These are phyloP conservation scores for Mucor saturninus DNA, from an alignment of 371 early-diverging fungal genomes.

Conservation along the genomic window DNA sequence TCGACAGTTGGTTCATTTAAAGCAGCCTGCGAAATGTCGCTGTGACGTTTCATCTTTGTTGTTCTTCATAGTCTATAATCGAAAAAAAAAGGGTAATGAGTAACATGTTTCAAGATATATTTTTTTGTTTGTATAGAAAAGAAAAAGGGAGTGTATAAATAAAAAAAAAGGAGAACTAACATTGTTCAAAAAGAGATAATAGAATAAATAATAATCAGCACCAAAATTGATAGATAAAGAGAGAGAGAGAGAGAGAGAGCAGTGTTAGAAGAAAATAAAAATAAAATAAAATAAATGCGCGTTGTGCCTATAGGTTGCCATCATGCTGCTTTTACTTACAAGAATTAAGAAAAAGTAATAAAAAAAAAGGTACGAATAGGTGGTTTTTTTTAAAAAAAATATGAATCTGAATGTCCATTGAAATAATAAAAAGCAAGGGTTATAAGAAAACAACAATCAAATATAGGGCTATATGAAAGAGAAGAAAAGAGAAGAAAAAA, in stretches of 20 bases:
- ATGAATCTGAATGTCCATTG: too few species aligned
- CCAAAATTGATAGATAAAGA: not conserved
- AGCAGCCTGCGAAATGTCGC: conserved; percentile 11
- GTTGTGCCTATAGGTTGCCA: too few species aligned
- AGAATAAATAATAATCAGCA: not conserved
- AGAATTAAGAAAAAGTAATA: too few species aligned
- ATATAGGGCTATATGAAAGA: too few species aligned
- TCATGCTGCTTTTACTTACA: too few species aligned
- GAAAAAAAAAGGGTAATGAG: conserved; percentile 1
- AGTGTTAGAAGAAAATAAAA: too few species aligned
- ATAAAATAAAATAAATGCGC: too few species aligned
- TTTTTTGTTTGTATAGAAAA: not conserved
- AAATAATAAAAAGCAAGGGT: too few species aligned
- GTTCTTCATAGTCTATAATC: not conserved
- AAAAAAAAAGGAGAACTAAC: conserved; percentile 10
- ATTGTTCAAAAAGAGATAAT: conserved; percentile 1
- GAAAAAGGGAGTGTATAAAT: not conserved
- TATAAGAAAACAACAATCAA: too few species aligned
- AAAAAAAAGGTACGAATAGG: too few species aligned
- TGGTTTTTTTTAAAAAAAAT: too few species aligned
- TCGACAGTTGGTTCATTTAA: not conserved
- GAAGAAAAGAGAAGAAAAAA: too few species aligned
- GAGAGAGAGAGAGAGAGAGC: not conserved
- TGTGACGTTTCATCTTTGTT: conserved; percentile 23
- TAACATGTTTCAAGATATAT: not conserved